phyloP scores from a whole-genome alignment of 495 filamentous ascomycete genomes.

The Collariella sp. region DNA sequence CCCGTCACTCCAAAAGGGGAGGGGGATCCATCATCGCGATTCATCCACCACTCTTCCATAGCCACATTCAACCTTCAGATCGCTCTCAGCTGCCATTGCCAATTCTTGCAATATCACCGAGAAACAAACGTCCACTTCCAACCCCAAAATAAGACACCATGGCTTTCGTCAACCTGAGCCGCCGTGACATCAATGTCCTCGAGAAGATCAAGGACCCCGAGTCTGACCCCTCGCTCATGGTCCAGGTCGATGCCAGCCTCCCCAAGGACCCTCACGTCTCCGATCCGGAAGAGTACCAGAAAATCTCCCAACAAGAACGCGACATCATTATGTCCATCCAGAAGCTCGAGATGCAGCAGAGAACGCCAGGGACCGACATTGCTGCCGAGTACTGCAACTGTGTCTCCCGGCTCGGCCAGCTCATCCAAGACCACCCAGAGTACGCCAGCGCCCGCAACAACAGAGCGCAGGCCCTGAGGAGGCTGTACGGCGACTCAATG shows the following conservation, averaged over 20 bases:
- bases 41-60: too few species aligned
- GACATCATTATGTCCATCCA: slow-evolving; percentile 44
- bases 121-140: not conserved
- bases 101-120: too few species aligned
- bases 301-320: slow-evolving; percentile 34
- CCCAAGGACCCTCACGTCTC: slow-evolving; percentile 52
- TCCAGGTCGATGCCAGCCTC: slow-evolving; percentile 49
- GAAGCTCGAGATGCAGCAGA: slow-evolving; percentile 40
- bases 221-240: slow-evolving; percentile 45
- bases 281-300: slow-evolving; percentile 31
- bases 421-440: slow-evolving; percentile 50
- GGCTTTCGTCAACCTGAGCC: slow-evolving; percentile 48
- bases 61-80: too few species aligned
- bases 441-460: slow-evolving; percentile 75
- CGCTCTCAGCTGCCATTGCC: too few species aligned
- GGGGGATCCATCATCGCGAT: too few species aligned
- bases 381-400: slow-evolving; percentile 33
- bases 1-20: too few species aligned
- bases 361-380: slow-evolving; percentile 16
- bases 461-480: slow-evolving; percentile 60
- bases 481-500: slow-evolving; percentile 47
- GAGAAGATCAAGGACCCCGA: slow-evolving; percentile 76
- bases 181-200: slow-evolving; percentile 63
- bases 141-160: slow-evolving; percentile 25
- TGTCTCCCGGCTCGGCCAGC: slow-evolving; percentile 38